Conservation (phyloP, 163 green algal genomes). For the Trebouxiophyceae sp. region DNA sequence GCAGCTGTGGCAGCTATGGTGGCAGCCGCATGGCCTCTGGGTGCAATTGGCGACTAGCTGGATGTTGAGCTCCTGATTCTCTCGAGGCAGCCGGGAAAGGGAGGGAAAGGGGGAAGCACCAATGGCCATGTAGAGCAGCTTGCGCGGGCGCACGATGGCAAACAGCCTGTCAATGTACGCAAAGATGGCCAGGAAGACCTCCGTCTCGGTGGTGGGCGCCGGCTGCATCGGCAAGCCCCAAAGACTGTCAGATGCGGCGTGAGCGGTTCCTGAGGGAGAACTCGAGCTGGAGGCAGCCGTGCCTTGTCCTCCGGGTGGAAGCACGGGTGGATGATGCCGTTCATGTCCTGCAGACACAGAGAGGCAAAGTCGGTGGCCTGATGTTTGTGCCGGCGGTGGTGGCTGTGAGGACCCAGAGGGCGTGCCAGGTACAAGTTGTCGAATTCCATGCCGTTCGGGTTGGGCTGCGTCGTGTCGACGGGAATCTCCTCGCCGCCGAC, state of each 20-base stretch:
- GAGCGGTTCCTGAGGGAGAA: too few relatives aligned
- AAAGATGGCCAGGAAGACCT: conserved; percentile 83
- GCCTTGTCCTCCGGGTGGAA: conserved; percentile 96
- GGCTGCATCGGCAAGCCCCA: conserved; percentile 5
- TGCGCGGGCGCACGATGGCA: conserved; percentile 77
- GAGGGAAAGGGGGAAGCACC: conserved; percentile 13
- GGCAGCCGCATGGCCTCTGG: too few relatives aligned
- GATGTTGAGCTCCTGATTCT: neutral
- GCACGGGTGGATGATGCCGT: conserved; percentile 73
- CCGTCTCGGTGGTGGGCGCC: conserved; percentile 66
- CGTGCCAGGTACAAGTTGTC: conserved; percentile 89
- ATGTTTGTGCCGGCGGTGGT: too few relatives aligned
- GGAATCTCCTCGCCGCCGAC: conserved; percentile 79
- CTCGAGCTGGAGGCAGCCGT: too few relatives aligned
- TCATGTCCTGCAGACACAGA: conserved; percentile 49
- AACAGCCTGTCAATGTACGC: conserved; percentile 88
- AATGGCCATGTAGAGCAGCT: conserved; percentile 93
- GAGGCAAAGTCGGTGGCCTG: too few relatives aligned
- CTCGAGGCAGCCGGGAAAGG: neutral
- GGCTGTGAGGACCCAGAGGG: neutral
- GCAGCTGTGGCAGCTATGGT: too few relatives aligned
- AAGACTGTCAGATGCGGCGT: neutral
- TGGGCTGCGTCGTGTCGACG: conserved; percentile 80
- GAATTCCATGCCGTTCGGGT: conserved; percentile 95
- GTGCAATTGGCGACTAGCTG: neutral